Conservation (phyloP, 495 filamentous ascomycete genomes). For the Neurospora sublineolata region DNA sequence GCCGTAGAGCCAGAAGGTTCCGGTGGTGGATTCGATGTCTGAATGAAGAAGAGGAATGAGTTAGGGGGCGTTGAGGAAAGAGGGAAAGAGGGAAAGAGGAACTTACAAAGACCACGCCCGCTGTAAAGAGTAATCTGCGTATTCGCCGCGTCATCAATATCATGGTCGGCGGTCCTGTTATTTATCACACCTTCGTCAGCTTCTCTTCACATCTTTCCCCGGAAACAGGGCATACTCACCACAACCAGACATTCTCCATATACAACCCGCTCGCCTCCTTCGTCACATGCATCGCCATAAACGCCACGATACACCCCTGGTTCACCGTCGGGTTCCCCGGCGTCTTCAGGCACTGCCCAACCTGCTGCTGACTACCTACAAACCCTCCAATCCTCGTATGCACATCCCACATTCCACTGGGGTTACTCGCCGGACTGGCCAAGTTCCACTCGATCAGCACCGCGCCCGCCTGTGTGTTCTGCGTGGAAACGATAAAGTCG, state of each 20-base stretch:
- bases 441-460: slow-evolving; percentile 85
- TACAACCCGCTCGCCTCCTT: slow-evolving; percentile 52
- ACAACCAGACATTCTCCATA: slow-evolving; percentile 87
- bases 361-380: slow-evolving; percentile 65
- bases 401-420: slow-evolving; percentile 78
- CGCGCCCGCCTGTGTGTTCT: slow-evolving; percentile 65
- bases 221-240: slow-evolving; percentile 15
- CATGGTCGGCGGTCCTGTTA: slow-evolving; percentile 66
- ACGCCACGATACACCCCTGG: slow-evolving; percentile 54
- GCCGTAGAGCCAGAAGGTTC: slow-evolving; percentile 52
- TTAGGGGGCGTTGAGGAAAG: not conserved
- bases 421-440: slow-evolving; percentile 44
- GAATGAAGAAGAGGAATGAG: not conserved
- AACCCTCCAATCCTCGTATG: slow-evolving; percentile 75
- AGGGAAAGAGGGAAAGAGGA: not conserved
- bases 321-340: slow-evolving; percentile 43
- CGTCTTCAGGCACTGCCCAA: slow-evolving; percentile 55
- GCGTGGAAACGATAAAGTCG: slow-evolving; percentile 65
- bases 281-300: slow-evolving; percentile 74
- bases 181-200: not conserved
- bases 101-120: slow-evolving; percentile 50
- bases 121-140: slow-evolving; percentile 61
- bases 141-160: slow-evolving; percentile 56
- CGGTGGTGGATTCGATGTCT: slow-evolving; percentile 40
- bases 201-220: not conserved